Base-by-base conservation (phyloP, 2,329 filamentous ascomycete genomes). In the Aspergillus sclerotialis region DNA sequence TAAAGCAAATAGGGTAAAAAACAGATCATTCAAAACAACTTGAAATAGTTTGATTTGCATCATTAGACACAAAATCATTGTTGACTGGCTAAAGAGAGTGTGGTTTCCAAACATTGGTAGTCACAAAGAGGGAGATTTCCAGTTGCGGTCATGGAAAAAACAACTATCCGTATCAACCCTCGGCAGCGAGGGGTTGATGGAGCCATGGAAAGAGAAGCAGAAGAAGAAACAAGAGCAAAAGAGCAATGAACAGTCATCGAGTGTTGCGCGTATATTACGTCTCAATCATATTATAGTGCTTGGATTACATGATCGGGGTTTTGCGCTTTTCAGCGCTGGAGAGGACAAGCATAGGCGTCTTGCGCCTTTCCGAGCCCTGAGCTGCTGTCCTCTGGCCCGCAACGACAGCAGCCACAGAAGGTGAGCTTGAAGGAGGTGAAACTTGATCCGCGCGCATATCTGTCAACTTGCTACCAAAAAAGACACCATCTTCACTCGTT, bases 301-400 rank as follows among this genome's bases (percentile, higher is more conserved):
- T 44, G 49, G 46, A 52, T 68, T 69, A 81, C 55, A 73, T 75
- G 56, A 76, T 63, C 39, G 74, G 69, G 63, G 76, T 82, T 73
- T 87, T 93, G 63, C 88, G 84, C 77, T 94, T 94, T 70, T 94
- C 88, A 43, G 80, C 83, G 60, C 81, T 89, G 47, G 84, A 89
- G 47, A 95, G 75, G 47, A 95, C 83, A 56, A 94, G 78, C 72
- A 88, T 82, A 35, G 87, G 83, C 49, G 83, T 84, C 70, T 82
- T 89, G 64, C 87, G 85, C 64, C 86, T 79, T 39, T 74, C 71
- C 27, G 60, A 59, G 44, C 76, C 72, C 33, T 64, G 62, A 27
- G 67, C 67, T 50, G 42, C 78, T 72, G 43, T 75, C 63, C 61
- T 79, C 74, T 64, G 68, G 55, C 79, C 55, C 36, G 60, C 60